Evolutionary conservation across 768 basidiomycete species (phyloP), one percentile per base, ranked within the genome.

Genomic region (Chlorophyllum brunneum): DNA sequence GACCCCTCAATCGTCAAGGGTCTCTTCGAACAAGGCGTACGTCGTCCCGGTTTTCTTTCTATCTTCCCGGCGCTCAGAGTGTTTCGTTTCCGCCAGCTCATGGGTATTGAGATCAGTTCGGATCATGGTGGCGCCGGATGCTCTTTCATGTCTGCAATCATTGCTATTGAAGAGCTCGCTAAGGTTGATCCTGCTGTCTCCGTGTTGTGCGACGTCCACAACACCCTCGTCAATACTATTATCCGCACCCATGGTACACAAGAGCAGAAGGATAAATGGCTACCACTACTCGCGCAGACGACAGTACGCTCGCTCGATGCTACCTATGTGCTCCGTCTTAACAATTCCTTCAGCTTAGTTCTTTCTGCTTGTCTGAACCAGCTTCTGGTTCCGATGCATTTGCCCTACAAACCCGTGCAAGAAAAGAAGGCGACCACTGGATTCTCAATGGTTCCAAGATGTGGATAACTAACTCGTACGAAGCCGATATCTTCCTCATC

Each of bases 381-480:
- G 85, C 81, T 0, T 95, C 94, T 7, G 97, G 97, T 2, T 97
- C 94, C 4, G 97, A 99, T 63, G 97, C 97, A 0, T 99, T 99
- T 65, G 94, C 95, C 0, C 74, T 99, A 29, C 92, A 95, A 66
- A 94, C 97, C 1, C 88, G 89, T 9, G 95, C 97, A 13, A 86
- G 78, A 65, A 90, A 88, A 67, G 86, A 92, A 40, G 93, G 92
- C 15, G 82, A 88, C 59, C 67, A 86, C 66, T 98, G 87, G 80
- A 72, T 93, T 26, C 66, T 99, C 48, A 95, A 93, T 59, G 97
- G 97, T n/a, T 91, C 92, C 51, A 99, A 99, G 76, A 95, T 95
- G 94, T 97, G 94, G 94, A 97, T 98, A 54, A 95, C 94, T 22
- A 98, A 98, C 70, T 95, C 93, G 0, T 79, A 83, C 54, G 92